These are phyloP conservation scores for Pleurotus sapidus DNA, from an alignment of 768 basidiomycete genomes.

Conservation along the genomic window DNA sequence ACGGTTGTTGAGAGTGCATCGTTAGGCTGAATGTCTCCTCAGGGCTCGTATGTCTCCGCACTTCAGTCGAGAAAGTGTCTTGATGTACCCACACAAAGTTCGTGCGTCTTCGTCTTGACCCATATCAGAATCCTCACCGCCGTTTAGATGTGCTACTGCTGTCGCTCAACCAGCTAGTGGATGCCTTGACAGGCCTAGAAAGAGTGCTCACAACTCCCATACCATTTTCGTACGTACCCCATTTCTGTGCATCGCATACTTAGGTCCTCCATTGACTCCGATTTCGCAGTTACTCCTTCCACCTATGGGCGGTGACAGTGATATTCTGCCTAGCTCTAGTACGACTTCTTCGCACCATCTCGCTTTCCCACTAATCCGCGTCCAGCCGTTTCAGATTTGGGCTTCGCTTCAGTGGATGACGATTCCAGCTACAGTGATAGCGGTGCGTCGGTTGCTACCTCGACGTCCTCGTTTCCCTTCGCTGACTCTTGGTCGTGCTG, in stretches of 20 bases:
- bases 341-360: conserved; percentile 14
- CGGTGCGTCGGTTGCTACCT: conserved; percentile 32
- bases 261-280: not conserved
- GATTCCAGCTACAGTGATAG: conserved; percentile 57
- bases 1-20: too few relatives aligned
- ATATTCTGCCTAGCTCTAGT: conserved; percentile 63
- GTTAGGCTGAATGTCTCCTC: not conserved
- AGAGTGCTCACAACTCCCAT: conserved; percentile 75
- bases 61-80: too few relatives aligned
- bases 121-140: conserved; percentile 10
- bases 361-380: conserved; percentile 7
- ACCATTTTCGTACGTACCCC: conserved; percentile 58
- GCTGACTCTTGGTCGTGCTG: not conserved
- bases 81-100: conserved; percentile 41
- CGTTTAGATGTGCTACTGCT: conserved; percentile 41
- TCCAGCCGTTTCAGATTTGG: conserved; percentile 66
- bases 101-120: conserved; percentile 62
- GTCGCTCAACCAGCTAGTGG: conserved; percentile 54
- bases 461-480: not conserved
- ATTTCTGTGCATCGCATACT: not conserved
- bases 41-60: too few relatives aligned
- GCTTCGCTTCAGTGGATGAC: conserved; percentile 54
- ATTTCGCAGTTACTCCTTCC: conserved; percentile 53
- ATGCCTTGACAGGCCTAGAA: conserved; percentile 67
- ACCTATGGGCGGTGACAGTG: conserved; percentile 63